Conservation (phyloP, 2,329 filamentous ascomycete species). For the Arthroderma sp. region DNA sequence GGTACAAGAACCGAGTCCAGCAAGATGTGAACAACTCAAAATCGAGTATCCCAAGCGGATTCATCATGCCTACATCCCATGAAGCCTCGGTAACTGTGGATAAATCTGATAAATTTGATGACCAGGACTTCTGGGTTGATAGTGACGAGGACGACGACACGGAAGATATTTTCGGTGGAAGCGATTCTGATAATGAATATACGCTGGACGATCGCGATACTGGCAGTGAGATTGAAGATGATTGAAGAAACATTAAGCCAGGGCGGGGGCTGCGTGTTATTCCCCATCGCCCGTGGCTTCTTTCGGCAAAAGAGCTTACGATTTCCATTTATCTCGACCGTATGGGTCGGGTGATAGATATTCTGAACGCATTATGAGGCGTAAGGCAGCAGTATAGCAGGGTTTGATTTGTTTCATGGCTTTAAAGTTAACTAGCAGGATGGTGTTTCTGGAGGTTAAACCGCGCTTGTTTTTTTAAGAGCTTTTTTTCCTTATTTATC, state of each 20-base stretch:
- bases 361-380: background rate
- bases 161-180: conserved; percentile 65
- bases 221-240: conserved; percentile 37
- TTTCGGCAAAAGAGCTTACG: background rate
- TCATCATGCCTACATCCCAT: conserved; percentile 63
- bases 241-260: background rate
- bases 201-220: conserved; percentile 33
- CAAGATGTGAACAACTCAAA: conserved; percentile 61
- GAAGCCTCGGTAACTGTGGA: conserved; percentile 39
- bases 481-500: no score
- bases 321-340: background rate
- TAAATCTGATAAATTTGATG: conserved; percentile 44
- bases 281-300: background rate
- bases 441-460: no score
- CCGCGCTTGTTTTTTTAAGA: no score
- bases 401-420: no score
- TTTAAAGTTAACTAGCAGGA: no score
- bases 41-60: conserved; percentile 63
- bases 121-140: conserved; percentile 65
- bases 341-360: conserved; percentile 1
- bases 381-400: no score
- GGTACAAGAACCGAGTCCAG: conserved; percentile 57
- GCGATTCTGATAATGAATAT: conserved; percentile 44
- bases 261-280: background rate
- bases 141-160: conserved; percentile 53